Percentiles rank a stretch among this genome's conserved stretches.
phyloP scores from a whole-genome alignment of 2,329 filamentous ascomycete genomes.

The Aspergillus brunneoviolaceus region DNA sequence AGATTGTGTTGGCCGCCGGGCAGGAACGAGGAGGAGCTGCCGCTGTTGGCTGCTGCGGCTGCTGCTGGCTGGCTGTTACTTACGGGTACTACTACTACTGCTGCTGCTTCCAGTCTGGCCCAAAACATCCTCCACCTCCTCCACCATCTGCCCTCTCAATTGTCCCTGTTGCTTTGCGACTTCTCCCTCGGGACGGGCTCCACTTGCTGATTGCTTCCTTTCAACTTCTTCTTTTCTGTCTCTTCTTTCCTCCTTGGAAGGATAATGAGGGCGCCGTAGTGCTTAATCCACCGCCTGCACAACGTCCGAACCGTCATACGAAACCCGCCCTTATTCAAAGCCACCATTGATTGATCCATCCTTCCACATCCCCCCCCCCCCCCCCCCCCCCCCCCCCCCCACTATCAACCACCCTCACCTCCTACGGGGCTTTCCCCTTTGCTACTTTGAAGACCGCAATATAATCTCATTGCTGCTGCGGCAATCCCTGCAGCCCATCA shows the following conservation, averaged over 20 bases:
- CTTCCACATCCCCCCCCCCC: neutral
- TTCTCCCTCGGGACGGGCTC: neutral
- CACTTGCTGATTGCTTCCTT: neutral
- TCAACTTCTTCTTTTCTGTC: neutral
- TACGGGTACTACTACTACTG: neutral
- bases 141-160: slow-evolving; percentile 12
- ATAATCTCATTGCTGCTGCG: slow-evolving; percentile 23
- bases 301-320: slow-evolving; percentile 16
- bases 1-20: slow-evolving; percentile 24
- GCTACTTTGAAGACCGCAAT: slow-evolving; percentile 14
- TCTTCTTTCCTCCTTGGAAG: slow-evolving; percentile 6
- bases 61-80: neutral
- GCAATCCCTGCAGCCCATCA: slow-evolving; percentile 32
- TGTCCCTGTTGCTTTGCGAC: slow-evolving; percentile 2
- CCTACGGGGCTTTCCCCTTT: slow-evolving; percentile 13
- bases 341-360: slow-evolving; percentile 23
- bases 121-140: slow-evolving; percentile 17
- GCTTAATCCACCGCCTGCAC: slow-evolving; percentile 25
- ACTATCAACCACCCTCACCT: neutral
- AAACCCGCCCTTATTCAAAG: slow-evolving; percentile 25
- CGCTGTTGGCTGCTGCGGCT: slow-evolving; percentile 8
- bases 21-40: slow-evolving; percentile 17
- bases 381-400: neutral
- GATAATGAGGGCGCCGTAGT: slow-evolving; percentile 36
- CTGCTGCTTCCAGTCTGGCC: neutral